Evolutionary conservation across 176 grass and related monocot species (phyloP).

Genomic region (Dendrocalamus sinicus): DNA sequence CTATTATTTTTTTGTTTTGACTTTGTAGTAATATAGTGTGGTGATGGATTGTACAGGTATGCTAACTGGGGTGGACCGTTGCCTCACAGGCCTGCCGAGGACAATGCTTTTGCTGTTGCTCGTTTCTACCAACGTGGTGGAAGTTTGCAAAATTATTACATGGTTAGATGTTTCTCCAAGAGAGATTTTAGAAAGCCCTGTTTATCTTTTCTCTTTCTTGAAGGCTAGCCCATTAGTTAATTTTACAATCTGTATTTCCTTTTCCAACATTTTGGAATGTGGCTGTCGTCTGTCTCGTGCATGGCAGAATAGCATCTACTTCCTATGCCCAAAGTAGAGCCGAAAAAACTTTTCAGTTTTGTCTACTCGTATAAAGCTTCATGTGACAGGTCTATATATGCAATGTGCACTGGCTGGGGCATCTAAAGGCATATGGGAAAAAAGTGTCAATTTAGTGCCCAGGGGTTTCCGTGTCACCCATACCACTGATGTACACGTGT

Average conservation of each 20-base stretch:
- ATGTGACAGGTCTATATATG: not conserved
- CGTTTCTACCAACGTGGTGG: slow-evolving; percentile 95
- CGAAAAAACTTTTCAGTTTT: not conserved
- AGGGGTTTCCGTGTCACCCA: not conserved
- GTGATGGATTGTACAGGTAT: slow-evolving; percentile 58
- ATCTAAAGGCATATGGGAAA: not conserved
- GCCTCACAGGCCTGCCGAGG: slow-evolving; percentile 82
- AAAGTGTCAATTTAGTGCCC: not conserved
- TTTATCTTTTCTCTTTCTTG: slow-evolving; percentile 9
- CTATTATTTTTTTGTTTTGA: not conserved
- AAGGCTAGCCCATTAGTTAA: not conserved
- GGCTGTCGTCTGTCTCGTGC: not conserved
- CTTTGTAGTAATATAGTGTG: slow-evolving; percentile 4
- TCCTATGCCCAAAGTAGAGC: not conserved
- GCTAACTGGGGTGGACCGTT: slow-evolving; percentile 78
- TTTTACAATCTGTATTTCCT: slow-evolving; percentile 1
- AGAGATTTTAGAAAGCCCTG: slow-evolving; percentile 12
- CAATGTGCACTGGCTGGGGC: slow-evolving; percentile 5
- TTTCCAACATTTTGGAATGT: not conserved
- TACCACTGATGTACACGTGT: not conserved
- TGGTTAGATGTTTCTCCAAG: slow-evolving; percentile 62
- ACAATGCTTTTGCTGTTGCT: slow-evolving; percentile 95
- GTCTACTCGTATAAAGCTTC: not conserved
- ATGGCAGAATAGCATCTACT: not conserved
- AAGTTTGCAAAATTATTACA: slow-evolving; percentile 98